Evolutionary conservation across 1,284 basidiomycete species (phyloP).

Genomic region (Austroboletus novae-zelandiae): DNA sequence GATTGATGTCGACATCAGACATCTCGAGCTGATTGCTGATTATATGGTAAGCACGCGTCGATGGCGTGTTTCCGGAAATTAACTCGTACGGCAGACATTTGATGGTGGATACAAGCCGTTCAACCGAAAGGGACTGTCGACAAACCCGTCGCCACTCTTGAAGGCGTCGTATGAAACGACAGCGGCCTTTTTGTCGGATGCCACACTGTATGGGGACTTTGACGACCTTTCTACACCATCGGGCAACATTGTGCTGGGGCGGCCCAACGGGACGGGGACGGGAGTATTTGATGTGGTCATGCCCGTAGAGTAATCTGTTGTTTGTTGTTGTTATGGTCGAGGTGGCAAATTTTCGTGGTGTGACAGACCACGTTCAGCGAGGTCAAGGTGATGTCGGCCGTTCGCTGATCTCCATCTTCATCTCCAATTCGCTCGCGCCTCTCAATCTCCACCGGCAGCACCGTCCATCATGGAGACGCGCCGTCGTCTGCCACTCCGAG

Average conservation of each 20-base stretch:
- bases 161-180: constrained; percentile 99
- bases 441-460: constrained; percentile 2
- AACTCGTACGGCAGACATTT: constrained; percentile 68
- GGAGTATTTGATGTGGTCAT: constrained; percentile 85
- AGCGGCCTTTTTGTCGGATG: constrained; percentile 92
- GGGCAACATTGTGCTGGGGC: constrained; percentile 88
- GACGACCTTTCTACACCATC: constrained; percentile 89
- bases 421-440: constrained; percentile 7
- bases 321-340: constrained; percentile 27
- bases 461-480: constrained; percentile 30
- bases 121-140: constrained; percentile 92
- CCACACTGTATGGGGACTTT: constrained; percentile 92
- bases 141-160: constrained; percentile 88
- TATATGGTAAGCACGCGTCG: constrained; percentile 77
- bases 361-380: constrained; percentile 11
- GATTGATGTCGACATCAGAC: constrained; percentile 93
- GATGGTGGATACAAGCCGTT: constrained; percentile 98
- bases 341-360: constrained; percentile 18
- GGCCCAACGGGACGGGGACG: constrained; percentile 81
- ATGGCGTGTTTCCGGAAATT: constrained; percentile 1
- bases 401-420: constrained; percentile 25
- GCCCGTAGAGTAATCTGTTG: constrained; percentile 31
- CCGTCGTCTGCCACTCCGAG: constrained; percentile 48
- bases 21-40: constrained; percentile 97
- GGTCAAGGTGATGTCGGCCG: constrained; percentile 26